Conservation (phyloP, 768 basidiomycete genomes). For the Auriscalpium vulgare region DNA sequence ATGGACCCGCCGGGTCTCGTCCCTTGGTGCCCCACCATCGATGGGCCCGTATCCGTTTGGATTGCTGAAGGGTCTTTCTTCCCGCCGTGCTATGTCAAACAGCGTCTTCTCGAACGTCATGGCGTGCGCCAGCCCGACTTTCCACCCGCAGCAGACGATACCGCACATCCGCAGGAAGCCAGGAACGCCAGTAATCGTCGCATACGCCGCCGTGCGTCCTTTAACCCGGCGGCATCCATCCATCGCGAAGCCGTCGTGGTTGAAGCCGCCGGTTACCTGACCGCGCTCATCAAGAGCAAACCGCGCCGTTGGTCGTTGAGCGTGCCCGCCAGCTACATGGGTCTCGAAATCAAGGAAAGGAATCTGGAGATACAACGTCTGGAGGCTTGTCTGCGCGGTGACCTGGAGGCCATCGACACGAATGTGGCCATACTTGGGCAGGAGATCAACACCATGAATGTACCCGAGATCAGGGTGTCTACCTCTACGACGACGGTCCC, state of each 20-base stretch:
- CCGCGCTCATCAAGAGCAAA: not conserved
- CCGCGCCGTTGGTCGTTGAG: constrained; percentile 14
- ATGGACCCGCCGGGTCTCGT: constrained; percentile 7
- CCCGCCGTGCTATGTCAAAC: constrained; percentile 10
- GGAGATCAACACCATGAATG: not conserved
- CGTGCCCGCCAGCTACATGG: constrained; percentile 11
- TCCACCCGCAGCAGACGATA: not conserved
- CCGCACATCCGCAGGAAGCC: not conserved
- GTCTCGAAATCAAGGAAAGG: constrained; percentile 7
- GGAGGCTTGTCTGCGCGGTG: not conserved
- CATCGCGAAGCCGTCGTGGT: not conserved
- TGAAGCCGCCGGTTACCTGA: not conserved
- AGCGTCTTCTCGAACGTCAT: constrained; percentile 1
- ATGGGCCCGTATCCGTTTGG: constrained; percentile 6
- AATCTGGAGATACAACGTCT: constrained; percentile 8
- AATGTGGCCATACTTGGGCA: not conserved
- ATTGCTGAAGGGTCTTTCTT: constrained; percentile 14
- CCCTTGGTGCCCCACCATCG: constrained; percentile 14
- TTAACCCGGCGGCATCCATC: not conserved
- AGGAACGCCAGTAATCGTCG: not conserved
- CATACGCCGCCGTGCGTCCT: not conserved
- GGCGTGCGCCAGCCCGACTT: not conserved
- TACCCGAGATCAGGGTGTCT: constrained; percentile 28
- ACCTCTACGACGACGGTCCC: constrained; percentile 22
- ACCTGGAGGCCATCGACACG: not conserved